Percentiles rank a stretch among this genome's conserved stretches.
These are phyloP conservation scores for Candida chilensis DNA, from an alignment of 805 yeast genomes.

Conservation along the genomic window DNA sequence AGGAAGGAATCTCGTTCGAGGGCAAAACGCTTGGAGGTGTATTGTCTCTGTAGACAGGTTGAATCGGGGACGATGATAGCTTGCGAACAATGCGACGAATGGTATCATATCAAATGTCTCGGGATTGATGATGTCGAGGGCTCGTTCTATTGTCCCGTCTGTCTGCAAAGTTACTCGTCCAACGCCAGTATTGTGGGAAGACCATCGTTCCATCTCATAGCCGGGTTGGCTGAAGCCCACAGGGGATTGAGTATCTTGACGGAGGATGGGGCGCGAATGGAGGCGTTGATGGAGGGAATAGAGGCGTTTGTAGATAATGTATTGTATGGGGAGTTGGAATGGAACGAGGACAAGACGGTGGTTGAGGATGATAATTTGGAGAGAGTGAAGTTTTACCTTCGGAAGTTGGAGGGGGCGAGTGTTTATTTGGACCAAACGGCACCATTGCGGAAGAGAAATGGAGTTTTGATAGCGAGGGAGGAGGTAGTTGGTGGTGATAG, in stretches of 20 bases:
- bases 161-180: too few species aligned
- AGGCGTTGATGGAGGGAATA: slow-evolving; percentile 1
- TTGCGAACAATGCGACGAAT: slow-evolving; percentile 62
- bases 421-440: slow-evolving; percentile 5
- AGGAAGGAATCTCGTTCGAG: slow-evolving; percentile 1
- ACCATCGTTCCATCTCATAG: too few species aligned
- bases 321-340: slow-evolving; percentile 1
- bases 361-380: slow-evolving; percentile 10
- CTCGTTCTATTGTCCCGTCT: not conserved
- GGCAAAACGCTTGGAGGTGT: slow-evolving; percentile 15
- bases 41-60: slow-evolving; percentile 54
- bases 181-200: too few species aligned
- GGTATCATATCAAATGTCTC: slow-evolving; percentile 62
- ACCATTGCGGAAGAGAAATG: not conserved
- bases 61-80: slow-evolving; percentile 61
- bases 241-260: slow-evolving; percentile 12
- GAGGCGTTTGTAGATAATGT: slow-evolving; percentile 1
- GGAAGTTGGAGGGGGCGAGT: slow-evolving; percentile 39
- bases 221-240: too few species aligned
- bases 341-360: slow-evolving; percentile 1
- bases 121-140: slow-evolving; percentile 18
- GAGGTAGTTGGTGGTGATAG: too few species aligned
- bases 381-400: slow-evolving; percentile 28
- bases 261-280: slow-evolving; percentile 11
- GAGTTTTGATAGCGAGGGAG: not conserved